Evolutionary conservation across 768 basidiomycete species (phyloP).

Genomic region (Zangia roseola): DNA sequence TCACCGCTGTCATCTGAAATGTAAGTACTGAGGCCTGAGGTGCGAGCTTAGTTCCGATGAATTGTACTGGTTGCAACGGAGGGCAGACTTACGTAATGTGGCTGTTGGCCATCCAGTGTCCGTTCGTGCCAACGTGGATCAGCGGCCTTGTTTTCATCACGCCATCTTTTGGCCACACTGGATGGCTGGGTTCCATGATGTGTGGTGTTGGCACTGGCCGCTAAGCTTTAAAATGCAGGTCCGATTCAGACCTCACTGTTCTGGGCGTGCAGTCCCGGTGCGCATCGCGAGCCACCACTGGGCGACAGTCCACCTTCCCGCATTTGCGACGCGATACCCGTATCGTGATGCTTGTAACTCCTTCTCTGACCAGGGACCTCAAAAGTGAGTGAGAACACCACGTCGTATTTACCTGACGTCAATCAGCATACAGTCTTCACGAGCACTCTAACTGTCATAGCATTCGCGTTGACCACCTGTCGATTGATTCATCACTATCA

Average conservation of each 20-base stretch:
- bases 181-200: slow-evolving; percentile 6
- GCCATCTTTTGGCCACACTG: slow-evolving; percentile 4
- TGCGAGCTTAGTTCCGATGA: too few relatives aligned
- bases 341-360: neutral
- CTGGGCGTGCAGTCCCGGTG: too few relatives aligned
- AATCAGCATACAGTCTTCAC: slow-evolving; percentile 6
- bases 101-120: neutral
- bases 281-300: neutral
- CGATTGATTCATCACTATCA: slow-evolving; percentile 1
- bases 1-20: neutral
- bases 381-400: slow-evolving; percentile 9
- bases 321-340: neutral
- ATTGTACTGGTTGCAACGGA: too few relatives aligned
- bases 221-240: too few relatives aligned
- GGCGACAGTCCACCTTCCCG: neutral
- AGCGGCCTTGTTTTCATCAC: neutral
- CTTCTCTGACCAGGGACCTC: slow-evolving; percentile 5
- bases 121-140: neutral
- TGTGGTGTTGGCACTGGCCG: neutral
- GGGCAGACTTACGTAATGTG: neutral
- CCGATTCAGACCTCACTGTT: too few relatives aligned
- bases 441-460: slow-evolving; percentile 4
- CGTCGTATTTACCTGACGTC: neutral
- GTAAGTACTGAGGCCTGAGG: neutral
- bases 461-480: slow-evolving; percentile 1